Evolutionary conservation across 1,284 basidiomycete genomes (phyloP), one percentile per base, ranked within the genome.

Genomic region (Sanghuangporus baumii): DNA sequence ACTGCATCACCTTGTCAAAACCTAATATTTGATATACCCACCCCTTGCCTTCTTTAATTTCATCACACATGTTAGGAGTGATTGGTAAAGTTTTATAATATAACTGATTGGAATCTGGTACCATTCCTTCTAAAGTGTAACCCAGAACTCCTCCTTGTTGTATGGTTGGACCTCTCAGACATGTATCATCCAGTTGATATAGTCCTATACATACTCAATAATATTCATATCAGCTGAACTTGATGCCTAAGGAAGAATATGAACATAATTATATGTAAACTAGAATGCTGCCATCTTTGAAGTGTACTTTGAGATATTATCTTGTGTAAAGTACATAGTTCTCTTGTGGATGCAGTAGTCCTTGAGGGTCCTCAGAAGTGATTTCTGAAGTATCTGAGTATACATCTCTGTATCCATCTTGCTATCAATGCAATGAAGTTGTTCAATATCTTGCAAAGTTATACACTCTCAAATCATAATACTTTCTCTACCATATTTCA

Each of bases 191-290:
- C 51, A 51, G 18, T 75, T 69, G 11, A 76, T 65, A 41, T 73
- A 59, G 36, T 70, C 67, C 75, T 74, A 78, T 7, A 72, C 63
- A 70, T 76, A 69, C 66, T 78, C 73, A 7, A 76, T 75, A 46
- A 72, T 69, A 66, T 75, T 77, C 61, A 77, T 70, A 70, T 79
- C 74, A 14, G 75, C 75, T 48, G 67, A 71, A 34, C 67, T 64
- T 2, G 75, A 65, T 18, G 75, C 71, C 76, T 76, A 78, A 1
- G 55, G 56, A 4, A 78, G 65, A 1, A 70, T 14, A 52, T 67
- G 41, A 48, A 78, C 67, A 36, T 70, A 23, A 40, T 77, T 63
- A 11, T 72, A 58, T 41, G 1, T 9, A 3, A 41, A 41, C 40
- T 3, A 16, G 3, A 3, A 16, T 11, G 40, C 16, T 9, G 40